These are phyloP conservation scores for Alternaria sp. DNA, from an alignment of 2,329 filamentous ascomycete species.

Conservation along the genomic window DNA sequence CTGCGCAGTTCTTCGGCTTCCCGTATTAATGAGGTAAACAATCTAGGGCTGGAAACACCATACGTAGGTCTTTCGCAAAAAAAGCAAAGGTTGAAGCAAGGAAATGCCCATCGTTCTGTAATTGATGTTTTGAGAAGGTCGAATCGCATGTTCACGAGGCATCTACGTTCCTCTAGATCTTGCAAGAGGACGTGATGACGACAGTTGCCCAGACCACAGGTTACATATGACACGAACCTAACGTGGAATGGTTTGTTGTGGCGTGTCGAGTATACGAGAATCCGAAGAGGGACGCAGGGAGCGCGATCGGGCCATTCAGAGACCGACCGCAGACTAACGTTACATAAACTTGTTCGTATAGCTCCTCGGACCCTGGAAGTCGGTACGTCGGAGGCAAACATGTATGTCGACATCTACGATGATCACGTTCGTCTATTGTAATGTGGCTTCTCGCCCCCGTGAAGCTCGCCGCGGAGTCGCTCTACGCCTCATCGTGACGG, in stretches of 20 bases:
- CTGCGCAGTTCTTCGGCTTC: too few species aligned
- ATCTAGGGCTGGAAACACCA: neutral
- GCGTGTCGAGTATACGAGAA: conserved; percentile 2
- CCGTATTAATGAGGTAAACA: neutral
- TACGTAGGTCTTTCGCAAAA: neutral
- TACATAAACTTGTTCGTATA: neutral
- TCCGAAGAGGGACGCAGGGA: neutral
- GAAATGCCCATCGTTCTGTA: neutral
- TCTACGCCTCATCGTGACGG: neutral
- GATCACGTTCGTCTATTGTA: neutral
- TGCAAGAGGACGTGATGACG: neutral
- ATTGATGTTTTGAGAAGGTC: neutral
- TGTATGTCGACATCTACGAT: neutral
- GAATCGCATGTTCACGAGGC: neutral
- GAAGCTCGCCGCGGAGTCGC: conserved; percentile 2
- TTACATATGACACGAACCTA: neutral
- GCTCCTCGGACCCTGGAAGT: neutral
- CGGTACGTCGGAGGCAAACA: neutral
- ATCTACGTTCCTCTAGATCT: neutral
- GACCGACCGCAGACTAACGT: neutral
- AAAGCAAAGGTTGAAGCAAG: neutral
- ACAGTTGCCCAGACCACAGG: neutral
- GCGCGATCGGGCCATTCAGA: conserved; percentile 1
- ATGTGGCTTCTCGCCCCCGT: neutral
- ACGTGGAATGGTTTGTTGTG: neutral